Base-by-base conservation (phyloP, 2,329 filamentous ascomycete genomes). In the Penicillium sclerotigenum region DNA sequence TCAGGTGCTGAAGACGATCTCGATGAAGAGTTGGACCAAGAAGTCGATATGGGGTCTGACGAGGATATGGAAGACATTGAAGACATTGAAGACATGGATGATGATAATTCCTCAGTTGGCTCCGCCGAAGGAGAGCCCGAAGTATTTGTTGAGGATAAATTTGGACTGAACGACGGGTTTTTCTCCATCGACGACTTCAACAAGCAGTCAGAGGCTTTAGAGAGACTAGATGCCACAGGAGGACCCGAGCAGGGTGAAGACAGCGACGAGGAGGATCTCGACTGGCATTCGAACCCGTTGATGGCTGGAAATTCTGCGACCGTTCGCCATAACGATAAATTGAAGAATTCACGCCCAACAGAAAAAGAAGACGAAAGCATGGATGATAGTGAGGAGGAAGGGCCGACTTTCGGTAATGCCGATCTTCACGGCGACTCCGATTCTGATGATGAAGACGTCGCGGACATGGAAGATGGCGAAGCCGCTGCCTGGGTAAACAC, bases 181-280 rank as follows among this genome's bases (percentile, higher is more conserved):
- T 99, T 99, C 77, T 96, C 91, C 16, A 93, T 99, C 66, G 92
- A 97, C 67, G 87, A 95, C 57, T 99, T 99, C 82, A 99, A 99
- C 80, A 90, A 88, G 71, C 90, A 95, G 70, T 90, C 91, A 2
- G 90, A 96, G 67, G 88, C 88, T 70, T 86, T 97, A 47, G 94
- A 99, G 73, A 86, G 90, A 61, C 88, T 91, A 72, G 93, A 97
- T 71, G 83, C 84, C 28, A 82, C 83, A 60, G 91, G 88, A 28
- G 90, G 93, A 63, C 84, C 85, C 36, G 87, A 88, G 65, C 87
- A 88, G 54, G 89, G 88, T 59, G 82, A 80, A 50, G 89, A 83
- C 58, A 91, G 87, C 71, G 91, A 96, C 50, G 90, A 95, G n/a
- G 90, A 95, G 16, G 91, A 95, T 63, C 87, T 97, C 54, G 88